Conservation (phyloP, 2,329 filamentous ascomycete species). For the Sporothrix protearum region DNA sequence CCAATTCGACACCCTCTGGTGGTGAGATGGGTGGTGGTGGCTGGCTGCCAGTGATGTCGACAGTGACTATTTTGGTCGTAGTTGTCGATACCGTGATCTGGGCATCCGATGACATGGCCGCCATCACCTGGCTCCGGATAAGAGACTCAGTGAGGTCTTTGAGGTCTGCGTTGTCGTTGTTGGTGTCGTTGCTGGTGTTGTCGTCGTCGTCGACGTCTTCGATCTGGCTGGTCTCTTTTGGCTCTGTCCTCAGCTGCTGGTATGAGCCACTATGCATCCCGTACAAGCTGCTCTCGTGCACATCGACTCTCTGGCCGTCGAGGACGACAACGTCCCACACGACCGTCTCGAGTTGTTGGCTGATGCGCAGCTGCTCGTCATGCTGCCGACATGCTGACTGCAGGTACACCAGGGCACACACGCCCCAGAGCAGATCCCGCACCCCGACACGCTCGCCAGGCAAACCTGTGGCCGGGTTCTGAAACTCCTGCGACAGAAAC, state of each 20-base stretch:
- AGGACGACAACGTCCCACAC: conserved; percentile 66
- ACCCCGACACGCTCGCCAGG: conserved; percentile 59
- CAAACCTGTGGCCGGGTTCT: conserved; percentile 58
- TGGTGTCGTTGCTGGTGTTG: too few relatives aligned
- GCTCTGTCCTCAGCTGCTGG: neutral
- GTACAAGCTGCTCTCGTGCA: conserved; percentile 40
- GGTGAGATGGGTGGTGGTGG: conserved; percentile 50
- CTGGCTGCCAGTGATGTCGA: conserved; percentile 57
- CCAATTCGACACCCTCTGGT: conserved; percentile 56
- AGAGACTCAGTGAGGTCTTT: conserved; percentile 45
- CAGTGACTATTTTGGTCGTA: conserved; percentile 61
- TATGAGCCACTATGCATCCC: conserved; percentile 34
- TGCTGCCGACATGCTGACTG: conserved; percentile 55
- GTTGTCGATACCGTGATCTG: conserved; percentile 57
- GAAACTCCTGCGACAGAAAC: conserved; percentile 61
- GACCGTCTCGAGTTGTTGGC: conserved; percentile 51
- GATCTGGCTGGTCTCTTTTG: neutral
- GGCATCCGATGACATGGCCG: conserved; percentile 53
- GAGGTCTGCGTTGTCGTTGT: conserved; percentile 41
- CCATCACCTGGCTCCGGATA: conserved; percentile 53
- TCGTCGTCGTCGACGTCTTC: conserved; percentile 31
- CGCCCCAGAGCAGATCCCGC: conserved; percentile 57
- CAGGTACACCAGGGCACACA: conserved; percentile 59
- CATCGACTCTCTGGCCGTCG: conserved; percentile 55
- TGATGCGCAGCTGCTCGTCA: conserved; percentile 48